These are phyloP conservation scores for Nephelium lappaceum DNA, from an alignment of 345 rosid species.

Conservation along the genomic window DNA sequence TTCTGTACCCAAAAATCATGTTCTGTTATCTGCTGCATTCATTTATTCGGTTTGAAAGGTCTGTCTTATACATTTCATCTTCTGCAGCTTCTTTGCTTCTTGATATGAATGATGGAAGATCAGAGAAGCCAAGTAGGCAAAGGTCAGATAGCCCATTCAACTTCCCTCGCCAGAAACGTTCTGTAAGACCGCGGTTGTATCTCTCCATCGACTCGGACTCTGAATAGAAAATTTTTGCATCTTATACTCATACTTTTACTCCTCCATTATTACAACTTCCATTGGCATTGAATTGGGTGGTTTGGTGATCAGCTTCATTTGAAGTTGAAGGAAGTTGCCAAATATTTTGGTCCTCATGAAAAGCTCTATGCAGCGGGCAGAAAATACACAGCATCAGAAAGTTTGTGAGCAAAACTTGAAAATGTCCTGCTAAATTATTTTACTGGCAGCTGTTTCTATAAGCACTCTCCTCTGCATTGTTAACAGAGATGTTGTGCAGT, in stretches of 20 bases:
- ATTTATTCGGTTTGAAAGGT: not conserved
- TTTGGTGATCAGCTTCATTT: constrained; percentile 28
- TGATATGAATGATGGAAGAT: constrained; percentile 71
- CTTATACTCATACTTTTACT: constrained; percentile 16
- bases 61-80: constrained; percentile 23
- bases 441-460: not conserved
- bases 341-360: not conserved
- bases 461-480: not conserved
- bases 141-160: constrained; percentile 75
- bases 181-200: constrained; percentile 73
- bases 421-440: not conserved
- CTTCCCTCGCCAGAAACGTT: constrained; percentile 87
- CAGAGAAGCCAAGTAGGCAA: constrained; percentile 65
- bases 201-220: constrained; percentile 85
- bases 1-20: not conserved
- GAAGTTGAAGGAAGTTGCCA: constrained; percentile 5
- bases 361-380: not conserved
- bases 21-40: constrained; percentile 6
- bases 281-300: constrained; percentile 31
- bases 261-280: constrained; percentile 8
- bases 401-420: not conserved
- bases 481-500: constrained; percentile 21
- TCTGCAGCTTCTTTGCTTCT: constrained; percentile 82
- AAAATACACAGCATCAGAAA: not conserved
- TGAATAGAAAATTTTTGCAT: constrained; percentile 48